Evolutionary conservation across 2,329 filamentous ascomycete genomes (phyloP), one percentile per base, ranked within the genome.

Genomic region (Amauroascus verrucosus): DNA sequence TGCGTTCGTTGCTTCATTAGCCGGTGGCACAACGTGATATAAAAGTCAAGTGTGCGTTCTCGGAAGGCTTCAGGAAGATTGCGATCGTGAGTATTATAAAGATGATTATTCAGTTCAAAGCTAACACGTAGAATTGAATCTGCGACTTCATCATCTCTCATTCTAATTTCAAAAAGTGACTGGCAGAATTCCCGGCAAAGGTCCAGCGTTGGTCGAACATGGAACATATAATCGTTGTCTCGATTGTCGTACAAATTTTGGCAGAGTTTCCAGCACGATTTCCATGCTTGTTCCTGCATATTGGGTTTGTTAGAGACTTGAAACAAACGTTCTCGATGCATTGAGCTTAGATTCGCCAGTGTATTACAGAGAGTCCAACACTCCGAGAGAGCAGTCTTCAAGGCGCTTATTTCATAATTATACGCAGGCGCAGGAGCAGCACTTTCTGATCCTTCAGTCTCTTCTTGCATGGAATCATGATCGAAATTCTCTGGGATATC

Each of bases 281-380:
- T 88, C 91, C 90, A 96, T 0, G 90, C 89, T 61, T 85, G 84
- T 65, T 95, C 88, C 64, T 95, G 86, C 26, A 84, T 80, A 59
- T 88, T 84, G 0, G 85, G 84, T 9, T 81, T 84, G 11, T 82
- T 83, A 0, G 85, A 83, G 61, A 80, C 85, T 66, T 81, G 83
- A 67, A 93, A 91, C 30, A 89, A 83, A 18, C 86, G 79, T 60
- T 88, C 80, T 26, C 88, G 82, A 64, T 95, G 87, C 58, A 85
- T 85, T 16, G 86, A 90, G 67, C 88, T 95, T 16, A 95, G 76
- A 58, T 80, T 87, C 20, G 88, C 88, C 30, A 96, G 74, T 0
- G 89, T 95, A 64, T 95, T 96, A 72, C 90, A 96, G 13, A 96
- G 73, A 0, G 85, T 94, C 90, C 90, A 96, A 69, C 89, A 95